These are phyloP conservation scores for Scutellaria galericulata DNA, from an alignment of 257 asterid genomes.

Conservation along the genomic window DNA sequence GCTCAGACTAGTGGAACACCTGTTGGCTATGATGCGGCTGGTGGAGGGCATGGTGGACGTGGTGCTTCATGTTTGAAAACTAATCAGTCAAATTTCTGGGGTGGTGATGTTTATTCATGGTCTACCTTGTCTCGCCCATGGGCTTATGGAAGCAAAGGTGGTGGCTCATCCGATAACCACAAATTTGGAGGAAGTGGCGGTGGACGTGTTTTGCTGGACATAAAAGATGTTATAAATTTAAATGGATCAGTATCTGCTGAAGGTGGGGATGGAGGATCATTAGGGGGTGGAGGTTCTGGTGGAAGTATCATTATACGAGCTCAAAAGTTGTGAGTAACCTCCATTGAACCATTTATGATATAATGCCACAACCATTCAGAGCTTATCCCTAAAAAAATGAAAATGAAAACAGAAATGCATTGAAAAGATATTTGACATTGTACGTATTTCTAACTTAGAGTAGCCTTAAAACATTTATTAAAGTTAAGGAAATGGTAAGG, in stretches of 20 bases:
- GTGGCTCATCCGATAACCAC: conserved; percentile 71
- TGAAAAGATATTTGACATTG: conserved; percentile 1
- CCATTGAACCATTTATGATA: conserved; percentile 36
- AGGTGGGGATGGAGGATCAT: conserved; percentile 92
- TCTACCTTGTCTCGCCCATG: conserved; percentile 73
- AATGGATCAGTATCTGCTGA: conserved; percentile 90
- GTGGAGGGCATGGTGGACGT: conserved; percentile 99
- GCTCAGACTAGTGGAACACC: conserved; percentile 98
- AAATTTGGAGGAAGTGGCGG: conserved; percentile 93
- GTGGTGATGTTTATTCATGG: conserved; percentile 98
- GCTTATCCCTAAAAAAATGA: conserved; percentile 10
- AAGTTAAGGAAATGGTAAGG: neutral
- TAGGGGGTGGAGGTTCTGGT: conserved; percentile 98
- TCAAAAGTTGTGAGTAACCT: conserved; percentile 82
- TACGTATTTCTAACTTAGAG: conserved; percentile 2
- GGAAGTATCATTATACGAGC: conserved; percentile 77
- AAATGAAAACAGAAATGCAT: neutral
- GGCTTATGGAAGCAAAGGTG: conserved; percentile 94
- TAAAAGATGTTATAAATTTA: conserved; percentile 62
- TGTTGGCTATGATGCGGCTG: conserved; percentile 86
- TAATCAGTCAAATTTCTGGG: conserved; percentile 72
- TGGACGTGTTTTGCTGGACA: conserved; percentile 74
- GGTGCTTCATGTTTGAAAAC: conserved; percentile 95
- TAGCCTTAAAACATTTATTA: neutral
- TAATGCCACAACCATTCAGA: conserved; percentile 7